phyloP scores from a whole-genome alignment of 192 early-diverging fungal species.

The Oehlia diaphana region DNA sequence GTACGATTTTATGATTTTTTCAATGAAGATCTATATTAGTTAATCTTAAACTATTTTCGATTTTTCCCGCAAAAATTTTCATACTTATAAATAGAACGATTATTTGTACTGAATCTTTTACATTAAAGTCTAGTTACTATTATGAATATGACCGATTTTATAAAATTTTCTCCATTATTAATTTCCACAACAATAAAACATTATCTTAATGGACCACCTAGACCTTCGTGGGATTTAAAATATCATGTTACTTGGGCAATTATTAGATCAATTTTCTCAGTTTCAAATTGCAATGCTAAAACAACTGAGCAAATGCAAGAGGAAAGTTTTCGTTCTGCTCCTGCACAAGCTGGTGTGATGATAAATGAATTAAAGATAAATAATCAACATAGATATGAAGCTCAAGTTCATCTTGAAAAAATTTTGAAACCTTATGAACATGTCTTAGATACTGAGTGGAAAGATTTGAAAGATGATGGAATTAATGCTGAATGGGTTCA shows the following conservation, averaged over 20 bases:
- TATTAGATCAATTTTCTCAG: constrained; percentile 33
- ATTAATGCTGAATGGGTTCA: too few relatives aligned
- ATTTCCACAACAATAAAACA: constrained; percentile 39
- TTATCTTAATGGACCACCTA: not conserved
- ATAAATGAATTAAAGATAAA: constrained; percentile 28
- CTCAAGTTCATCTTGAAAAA: constrained; percentile 35
- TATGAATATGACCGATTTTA: too few relatives aligned
- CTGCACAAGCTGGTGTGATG: constrained; percentile 31
- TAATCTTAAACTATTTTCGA: too few relatives aligned
- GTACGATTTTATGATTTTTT: too few relatives aligned
- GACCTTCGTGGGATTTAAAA: constrained; percentile 43
- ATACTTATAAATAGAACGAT: too few relatives aligned
- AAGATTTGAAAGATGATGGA: too few relatives aligned
- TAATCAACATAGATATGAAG: constrained; percentile 1
- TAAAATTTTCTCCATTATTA: constrained; percentile 26
- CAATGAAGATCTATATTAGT: too few relatives aligned
- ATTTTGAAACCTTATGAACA: constrained; percentile 25
- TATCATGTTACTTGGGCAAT: constrained; percentile 37
- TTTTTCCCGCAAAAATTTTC: too few relatives aligned
- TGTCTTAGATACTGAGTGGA: too few relatives aligned
- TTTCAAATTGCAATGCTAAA: not conserved
- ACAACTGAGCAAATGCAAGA: constrained; percentile 44
- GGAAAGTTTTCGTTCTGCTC: constrained; percentile 13
- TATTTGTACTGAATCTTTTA: too few relatives aligned
- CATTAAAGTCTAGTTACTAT: too few relatives aligned